Conservation (phyloP, 2,329 filamentous ascomycete genomes). For the Fusarium sacchari region DNA sequence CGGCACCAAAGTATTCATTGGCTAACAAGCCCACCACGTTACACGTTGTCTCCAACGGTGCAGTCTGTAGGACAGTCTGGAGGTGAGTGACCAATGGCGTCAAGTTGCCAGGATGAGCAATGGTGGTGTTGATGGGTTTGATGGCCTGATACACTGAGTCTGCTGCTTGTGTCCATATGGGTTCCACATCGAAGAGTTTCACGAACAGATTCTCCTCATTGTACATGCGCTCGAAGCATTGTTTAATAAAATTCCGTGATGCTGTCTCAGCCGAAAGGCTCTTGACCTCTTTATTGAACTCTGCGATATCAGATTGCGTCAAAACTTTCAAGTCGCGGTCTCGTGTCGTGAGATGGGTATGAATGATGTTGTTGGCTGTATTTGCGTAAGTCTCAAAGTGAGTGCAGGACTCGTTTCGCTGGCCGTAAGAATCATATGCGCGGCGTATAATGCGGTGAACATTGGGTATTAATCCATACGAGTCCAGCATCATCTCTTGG, state of each 20-base stretch:
- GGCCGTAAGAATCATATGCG: slow-evolving; percentile 64
- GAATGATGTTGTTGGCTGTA: slow-evolving; percentile 64
- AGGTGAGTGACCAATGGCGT: slow-evolving; percentile 61
- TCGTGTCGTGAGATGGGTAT: slow-evolving; percentile 62
- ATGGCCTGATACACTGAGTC: slow-evolving; percentile 63
- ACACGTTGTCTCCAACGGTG: slow-evolving; percentile 62
- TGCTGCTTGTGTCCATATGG: slow-evolving; percentile 60
- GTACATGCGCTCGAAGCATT: slow-evolving; percentile 67
- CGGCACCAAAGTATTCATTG: slow-evolving; percentile 65
- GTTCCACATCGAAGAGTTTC: slow-evolving; percentile 66
- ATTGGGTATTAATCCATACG: slow-evolving; percentile 66
- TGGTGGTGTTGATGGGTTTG: slow-evolving; percentile 59
- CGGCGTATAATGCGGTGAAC: slow-evolving; percentile 62
- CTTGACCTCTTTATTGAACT: slow-evolving; percentile 64
- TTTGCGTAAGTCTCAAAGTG: slow-evolving; percentile 64
- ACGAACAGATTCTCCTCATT: slow-evolving; percentile 64
- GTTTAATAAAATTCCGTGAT: slow-evolving; percentile 67
- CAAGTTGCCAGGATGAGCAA: slow-evolving; percentile 66
- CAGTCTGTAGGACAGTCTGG: slow-evolving; percentile 59
- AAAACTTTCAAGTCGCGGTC: slow-evolving; percentile 64
- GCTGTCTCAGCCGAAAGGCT: slow-evolving; percentile 63
- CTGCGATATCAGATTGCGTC: slow-evolving; percentile 63
- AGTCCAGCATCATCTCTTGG: slow-evolving; percentile 66
- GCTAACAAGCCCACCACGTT: slow-evolving; percentile 67
- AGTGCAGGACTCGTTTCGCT: slow-evolving; percentile 53